Percentiles rank a stretch among this genome's conserved stretches.
Conservation (phyloP, 306 rosid genomes). For the Betula pendula region DNA sequence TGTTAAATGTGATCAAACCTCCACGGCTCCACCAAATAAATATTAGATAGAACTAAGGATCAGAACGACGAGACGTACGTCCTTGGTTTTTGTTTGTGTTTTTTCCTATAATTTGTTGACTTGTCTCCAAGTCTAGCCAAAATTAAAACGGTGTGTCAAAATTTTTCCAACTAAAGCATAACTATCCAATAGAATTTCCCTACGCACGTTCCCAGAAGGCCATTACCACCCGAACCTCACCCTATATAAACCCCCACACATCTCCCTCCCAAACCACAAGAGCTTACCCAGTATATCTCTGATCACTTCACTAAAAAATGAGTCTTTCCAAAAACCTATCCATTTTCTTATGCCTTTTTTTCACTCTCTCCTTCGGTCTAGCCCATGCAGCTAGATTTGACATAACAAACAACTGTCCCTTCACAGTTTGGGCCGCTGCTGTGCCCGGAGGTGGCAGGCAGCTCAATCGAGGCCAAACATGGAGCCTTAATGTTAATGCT, state of each 20-base stretch:
- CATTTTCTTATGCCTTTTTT: slow-evolving; percentile 11
- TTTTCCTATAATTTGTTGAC: not conserved
- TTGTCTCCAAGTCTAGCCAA: not conserved
- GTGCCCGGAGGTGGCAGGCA: slow-evolving; percentile 42
- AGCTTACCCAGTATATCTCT: not conserved
- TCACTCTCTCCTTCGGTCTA: slow-evolving; percentile 17
- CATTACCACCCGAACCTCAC: not conserved
- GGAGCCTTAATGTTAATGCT: slow-evolving; percentile 36
- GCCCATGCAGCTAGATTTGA: slow-evolving; percentile 35
- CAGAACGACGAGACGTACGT: no score
- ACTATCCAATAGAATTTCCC: no score
- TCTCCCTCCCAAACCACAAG: not conserved
- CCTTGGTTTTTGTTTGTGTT: no score
- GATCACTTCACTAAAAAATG: slow-evolving; percentile 23
- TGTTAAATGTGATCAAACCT: no score
- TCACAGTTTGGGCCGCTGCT: slow-evolving; percentile 26
- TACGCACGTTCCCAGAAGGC: not conserved
- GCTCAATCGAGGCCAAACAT: slow-evolving; percentile 32
- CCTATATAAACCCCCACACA: slow-evolving; percentile 22
- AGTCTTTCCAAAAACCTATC: slow-evolving; percentile 1
- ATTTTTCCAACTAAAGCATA: no score
- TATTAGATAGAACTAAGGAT: no score
- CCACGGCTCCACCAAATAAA: no score
- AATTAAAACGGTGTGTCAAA: no score
- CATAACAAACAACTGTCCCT: slow-evolving; percentile 48